Evolutionary conservation across 2,329 filamentous ascomycete genomes (phyloP).

Genomic region (Aspergillus hortae): DNA sequence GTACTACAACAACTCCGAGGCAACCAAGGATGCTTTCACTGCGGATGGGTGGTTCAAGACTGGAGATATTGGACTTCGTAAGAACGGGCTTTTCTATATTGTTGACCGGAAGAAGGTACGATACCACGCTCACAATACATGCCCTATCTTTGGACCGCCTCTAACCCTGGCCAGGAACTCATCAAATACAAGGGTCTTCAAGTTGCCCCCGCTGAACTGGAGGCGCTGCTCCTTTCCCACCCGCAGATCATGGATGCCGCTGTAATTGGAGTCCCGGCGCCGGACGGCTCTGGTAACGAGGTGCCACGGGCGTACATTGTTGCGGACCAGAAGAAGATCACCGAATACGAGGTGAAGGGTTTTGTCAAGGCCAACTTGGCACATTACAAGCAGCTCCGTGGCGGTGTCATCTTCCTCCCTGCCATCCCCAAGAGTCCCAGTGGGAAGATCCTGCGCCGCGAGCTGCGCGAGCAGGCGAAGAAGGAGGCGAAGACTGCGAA

Average conservation of each 20-base stretch:
- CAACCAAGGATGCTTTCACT: constrained; percentile 47
- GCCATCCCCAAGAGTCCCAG: constrained; percentile 31
- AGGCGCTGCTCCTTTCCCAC: constrained; percentile 43
- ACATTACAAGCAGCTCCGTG: constrained; percentile 43
- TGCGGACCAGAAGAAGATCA: constrained; percentile 25
- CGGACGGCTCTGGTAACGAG: constrained; percentile 29
- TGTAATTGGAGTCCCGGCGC: constrained; percentile 40
- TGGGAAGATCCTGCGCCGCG: constrained; percentile 36
- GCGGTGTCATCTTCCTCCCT: constrained; percentile 39
- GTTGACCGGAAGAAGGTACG: constrained; percentile 45
- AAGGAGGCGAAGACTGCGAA: constrained; percentile 27
- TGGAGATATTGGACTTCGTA: constrained; percentile 48
- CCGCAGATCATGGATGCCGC: constrained; percentile 43
- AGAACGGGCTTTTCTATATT: constrained; percentile 49
- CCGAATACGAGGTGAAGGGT: constrained; percentile 36
- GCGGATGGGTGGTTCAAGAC: constrained; percentile 51
- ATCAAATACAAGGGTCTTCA: constrained; percentile 52
- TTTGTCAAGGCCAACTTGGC: constrained; percentile 37
- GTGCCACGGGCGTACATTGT: constrained; percentile 43
- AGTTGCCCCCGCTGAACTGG: constrained; percentile 27
- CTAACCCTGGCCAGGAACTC: constrained; percentile 27
- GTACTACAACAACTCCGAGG: constrained; percentile 49
- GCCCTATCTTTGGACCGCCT: not conserved
- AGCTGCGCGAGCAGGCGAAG: constrained; percentile 43
- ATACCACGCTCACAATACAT: not conserved